Base-by-base conservation (phyloP, 805 yeast species). In the Cyberlindnera mycetangii region DNA sequence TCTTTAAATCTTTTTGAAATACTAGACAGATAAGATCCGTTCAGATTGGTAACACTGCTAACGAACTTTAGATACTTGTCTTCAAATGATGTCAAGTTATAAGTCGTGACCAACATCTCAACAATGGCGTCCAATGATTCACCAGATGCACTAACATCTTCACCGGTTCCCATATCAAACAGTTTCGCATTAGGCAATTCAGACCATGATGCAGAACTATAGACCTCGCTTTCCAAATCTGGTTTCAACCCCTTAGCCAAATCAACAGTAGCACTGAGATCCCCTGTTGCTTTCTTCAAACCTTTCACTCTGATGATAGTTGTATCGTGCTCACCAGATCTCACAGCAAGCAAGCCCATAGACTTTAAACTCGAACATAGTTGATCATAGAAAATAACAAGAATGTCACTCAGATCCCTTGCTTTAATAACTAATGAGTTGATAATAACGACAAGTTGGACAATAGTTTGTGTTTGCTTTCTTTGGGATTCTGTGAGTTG, bases 1-100 rank as follows among this genome's bases (percentile, higher is more conserved):
- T 92, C 98, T 44, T 76, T 79, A 56, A 93, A 90, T 47, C 99
- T 70, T 59, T 84, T 81, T 31, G 81, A 74, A 3, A 89, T 77
- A 12, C 78, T 68, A 12, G 66, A 61, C 30, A 69, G 66, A 38
- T 62, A 68, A 37, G 38, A 47, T 37, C 30, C 42, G 33, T 63
- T 65, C 16, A 70, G 46, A 40, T 59, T 57, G 6, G 64, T 58
- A 17, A 42, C 56, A 37, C 19, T 44, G n/a, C 47, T 45, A 12
- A 44, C 57, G 44, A 61, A 61, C 8, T 38, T 33, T 37, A 53
- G 32, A 39, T 57, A 62, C 35, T 49, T 52, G 14, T 52, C 53
- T 21, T 60, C 65, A 44, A 59, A 58, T 1, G 55, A 41, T 5
- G 53, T 47, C 41, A 54, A 45, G 33, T 55, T 58, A 34, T 55